A percentile compares a stretch with the other conserved stretches of the same genome.
phyloP scores from a whole-genome alignment of 768 basidiomycete species.

The Cytidiella melzeri region DNA sequence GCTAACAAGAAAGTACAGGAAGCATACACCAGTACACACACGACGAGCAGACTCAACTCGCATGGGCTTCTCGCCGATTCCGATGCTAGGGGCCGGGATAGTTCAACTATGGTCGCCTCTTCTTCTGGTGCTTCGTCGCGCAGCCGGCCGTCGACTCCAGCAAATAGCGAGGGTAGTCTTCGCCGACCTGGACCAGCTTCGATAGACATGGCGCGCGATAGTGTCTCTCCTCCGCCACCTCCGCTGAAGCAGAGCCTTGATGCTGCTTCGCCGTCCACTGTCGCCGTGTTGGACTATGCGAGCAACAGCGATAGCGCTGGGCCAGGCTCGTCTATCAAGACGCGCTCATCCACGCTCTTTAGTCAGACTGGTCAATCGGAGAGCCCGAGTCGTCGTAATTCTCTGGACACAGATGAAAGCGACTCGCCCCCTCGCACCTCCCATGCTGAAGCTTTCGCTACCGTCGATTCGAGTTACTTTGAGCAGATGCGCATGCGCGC shows the following conservation, averaged over 20 bases:
- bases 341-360: conserved; percentile 6
- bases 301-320: not conserved
- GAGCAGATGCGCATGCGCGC: conserved; percentile 19
- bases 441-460: conserved; percentile 31
- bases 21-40: conserved; percentile 70
- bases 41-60: conserved; percentile 59
- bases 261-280: not conserved
- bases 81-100: not conserved
- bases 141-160: conserved; percentile 10
- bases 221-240: not conserved
- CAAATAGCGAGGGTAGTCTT: not conserved
- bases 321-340: not conserved
- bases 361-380: conserved; percentile 2
- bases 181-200: not conserved
- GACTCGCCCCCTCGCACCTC: conserved; percentile 24
- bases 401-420: conserved; percentile 21
- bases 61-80: conserved; percentile 58
- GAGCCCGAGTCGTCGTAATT: not conserved
- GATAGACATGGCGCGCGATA: too few species aligned
- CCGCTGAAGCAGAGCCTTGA: not conserved
- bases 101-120: not conserved
- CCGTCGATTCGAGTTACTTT: conserved; percentile 26
- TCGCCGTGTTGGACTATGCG: not conserved
- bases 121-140: not conserved
- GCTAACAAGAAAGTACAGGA: conserved; percentile 74